Evolutionary conservation across 2,329 filamentous ascomycete genomes (phyloP).

Genomic region (Dendryphion nanum): DNA sequence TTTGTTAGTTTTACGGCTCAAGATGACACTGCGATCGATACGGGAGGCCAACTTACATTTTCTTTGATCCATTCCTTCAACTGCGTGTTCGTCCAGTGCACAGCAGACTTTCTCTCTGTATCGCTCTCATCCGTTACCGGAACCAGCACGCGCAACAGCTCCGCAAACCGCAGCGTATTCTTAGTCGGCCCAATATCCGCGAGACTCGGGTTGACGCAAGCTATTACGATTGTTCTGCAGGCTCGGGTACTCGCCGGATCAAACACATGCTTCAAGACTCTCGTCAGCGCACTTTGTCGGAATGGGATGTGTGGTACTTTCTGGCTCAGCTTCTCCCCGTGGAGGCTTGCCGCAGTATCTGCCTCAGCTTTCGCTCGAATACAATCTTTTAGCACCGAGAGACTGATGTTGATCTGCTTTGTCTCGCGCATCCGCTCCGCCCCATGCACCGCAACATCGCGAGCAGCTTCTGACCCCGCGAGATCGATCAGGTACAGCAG

Average conservation of each 20-base stretch:
- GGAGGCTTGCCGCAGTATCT: slow-evolving; percentile 17
- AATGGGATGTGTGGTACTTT: slow-evolving; percentile 47
- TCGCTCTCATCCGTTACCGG: slow-evolving; percentile 22
- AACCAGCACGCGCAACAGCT: slow-evolving; percentile 45
- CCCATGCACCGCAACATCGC: slow-evolving; percentile 43
- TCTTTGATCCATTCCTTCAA: slow-evolving; percentile 42
- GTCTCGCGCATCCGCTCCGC: slow-evolving; percentile 48
- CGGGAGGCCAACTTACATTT: slow-evolving; percentile 35
- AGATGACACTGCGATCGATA: slow-evolving; percentile 1
- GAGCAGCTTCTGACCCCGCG: slow-evolving; percentile 50
- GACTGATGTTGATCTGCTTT: slow-evolving; percentile 49
- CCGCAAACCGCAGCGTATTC: slow-evolving; percentile 52
- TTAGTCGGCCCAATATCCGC: slow-evolving; percentile 46
- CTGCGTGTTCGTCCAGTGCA: slow-evolving; percentile 43
- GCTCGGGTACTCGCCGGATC: slow-evolving; percentile 41
- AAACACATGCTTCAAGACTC: slow-evolving; percentile 52
- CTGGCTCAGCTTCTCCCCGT: slow-evolving; percentile 9
- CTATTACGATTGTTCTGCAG: slow-evolving; percentile 48
- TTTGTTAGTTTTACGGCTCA: slow-evolving; percentile 5
- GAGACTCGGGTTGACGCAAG: slow-evolving; percentile 50
- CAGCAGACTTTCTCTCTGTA: slow-evolving; percentile 30
- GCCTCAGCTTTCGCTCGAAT: slow-evolving; percentile 47
- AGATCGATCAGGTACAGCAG: slow-evolving; percentile 50
- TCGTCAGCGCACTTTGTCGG: slow-evolving; percentile 49
- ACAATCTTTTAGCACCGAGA: slow-evolving; percentile 54